Conservation (phyloP, 2,329 filamentous ascomycete genomes). For the Achaetomium macrosporum region DNA sequence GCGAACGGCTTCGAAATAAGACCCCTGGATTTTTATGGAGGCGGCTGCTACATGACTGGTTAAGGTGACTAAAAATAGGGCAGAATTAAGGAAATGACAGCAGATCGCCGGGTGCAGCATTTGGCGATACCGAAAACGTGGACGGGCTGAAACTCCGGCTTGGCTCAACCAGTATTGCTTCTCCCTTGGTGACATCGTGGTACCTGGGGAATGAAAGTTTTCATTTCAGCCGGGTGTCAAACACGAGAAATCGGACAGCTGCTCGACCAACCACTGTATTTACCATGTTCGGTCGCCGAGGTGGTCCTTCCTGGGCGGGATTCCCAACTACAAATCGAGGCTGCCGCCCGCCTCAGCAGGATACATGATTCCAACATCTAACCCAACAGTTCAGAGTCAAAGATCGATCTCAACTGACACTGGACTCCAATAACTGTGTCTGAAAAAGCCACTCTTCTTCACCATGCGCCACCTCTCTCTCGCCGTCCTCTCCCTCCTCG, state of each 20-base stretch:
- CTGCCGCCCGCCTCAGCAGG: neutral
- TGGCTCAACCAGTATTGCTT: constrained; percentile 13
- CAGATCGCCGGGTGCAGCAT: neutral
- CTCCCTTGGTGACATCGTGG: neutral
- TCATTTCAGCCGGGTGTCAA: constrained; percentile 12
- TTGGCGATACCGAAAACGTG: constrained; percentile 6
- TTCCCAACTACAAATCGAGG: neutral
- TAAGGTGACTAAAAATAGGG: constrained; percentile 14
- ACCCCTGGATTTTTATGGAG: neutral
- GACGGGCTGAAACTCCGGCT: constrained; percentile 11
- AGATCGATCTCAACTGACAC: neutral
- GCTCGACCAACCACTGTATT: neutral
- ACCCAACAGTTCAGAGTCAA: neutral
- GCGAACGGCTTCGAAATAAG: neutral
- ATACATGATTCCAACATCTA: too few relatives aligned
- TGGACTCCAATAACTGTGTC: neutral
- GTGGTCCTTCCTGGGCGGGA: neutral
- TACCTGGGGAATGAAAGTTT: neutral
- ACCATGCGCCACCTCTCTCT: constrained; percentile 13
- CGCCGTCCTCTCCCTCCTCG: constrained; percentile 10
- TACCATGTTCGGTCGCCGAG: neutral
- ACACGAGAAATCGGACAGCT: constrained; percentile 10
- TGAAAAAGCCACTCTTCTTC: neutral
- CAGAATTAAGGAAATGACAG: neutral
- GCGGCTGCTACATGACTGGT: neutral